Evolutionary conservation across 2,329 filamentous ascomycete species (phyloP).

Genomic region (Zymoseptoria crescenta): DNA sequence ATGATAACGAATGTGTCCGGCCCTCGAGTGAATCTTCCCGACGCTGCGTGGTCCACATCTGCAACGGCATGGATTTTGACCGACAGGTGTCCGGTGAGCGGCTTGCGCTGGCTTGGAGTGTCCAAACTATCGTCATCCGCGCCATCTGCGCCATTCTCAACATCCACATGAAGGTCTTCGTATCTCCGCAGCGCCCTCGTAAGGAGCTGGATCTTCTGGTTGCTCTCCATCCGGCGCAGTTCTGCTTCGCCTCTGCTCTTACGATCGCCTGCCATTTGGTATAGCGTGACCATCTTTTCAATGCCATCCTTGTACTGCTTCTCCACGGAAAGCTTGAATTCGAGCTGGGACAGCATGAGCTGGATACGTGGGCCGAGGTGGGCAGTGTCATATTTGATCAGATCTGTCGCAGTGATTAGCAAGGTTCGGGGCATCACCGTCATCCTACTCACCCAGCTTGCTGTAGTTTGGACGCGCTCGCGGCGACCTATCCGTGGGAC

Average conservation of each 20-base stretch:
- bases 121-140: conserved; percentile 92
- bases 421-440: neutral
- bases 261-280: conserved; percentile 92
- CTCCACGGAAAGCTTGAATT: conserved; percentile 98
- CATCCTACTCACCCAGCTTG: conserved; percentile 69
- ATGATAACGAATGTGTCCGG: conserved; percentile 94
- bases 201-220: conserved; percentile 91
- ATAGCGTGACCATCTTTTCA: conserved; percentile 98
- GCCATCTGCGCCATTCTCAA: conserved; percentile 36
- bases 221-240: conserved; percentile 82
- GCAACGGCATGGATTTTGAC: conserved; percentile 82
- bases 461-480: conserved; percentile 84
- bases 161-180: conserved; percentile 91
- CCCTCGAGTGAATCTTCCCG: conserved; percentile 73
- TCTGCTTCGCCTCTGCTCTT: conserved; percentile 94
- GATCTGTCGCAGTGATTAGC: conserved; percentile 50
- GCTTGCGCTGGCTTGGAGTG: conserved; percentile 87
- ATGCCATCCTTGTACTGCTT: conserved; percentile 98
- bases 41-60: conserved; percentile 86
- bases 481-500: conserved; percentile 58
- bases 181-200: conserved; percentile 96
- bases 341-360: conserved; percentile 95
- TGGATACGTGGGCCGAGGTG: conserved; percentile 95
- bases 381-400: conserved; percentile 97
- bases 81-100: conserved; percentile 82